Percentiles rank a stretch among this genome's conserved stretches.
Evolutionary conservation across 2,329 filamentous ascomycete species (phyloP).

Genomic region (Aspergillus sp.): DNA sequence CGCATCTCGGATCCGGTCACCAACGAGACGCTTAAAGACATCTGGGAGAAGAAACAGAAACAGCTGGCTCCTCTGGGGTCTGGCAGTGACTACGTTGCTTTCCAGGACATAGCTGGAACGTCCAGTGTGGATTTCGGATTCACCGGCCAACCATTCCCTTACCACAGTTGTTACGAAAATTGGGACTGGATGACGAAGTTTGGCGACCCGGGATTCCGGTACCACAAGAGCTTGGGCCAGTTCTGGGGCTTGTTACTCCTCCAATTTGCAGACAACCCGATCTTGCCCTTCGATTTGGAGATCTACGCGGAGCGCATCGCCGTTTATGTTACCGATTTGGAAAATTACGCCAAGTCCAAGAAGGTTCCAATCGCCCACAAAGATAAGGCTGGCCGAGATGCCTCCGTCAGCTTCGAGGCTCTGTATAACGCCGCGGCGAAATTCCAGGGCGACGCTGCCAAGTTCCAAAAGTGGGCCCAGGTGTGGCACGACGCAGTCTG

Average conservation of each 20-base stretch:
- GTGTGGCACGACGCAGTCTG: conserved; percentile 74
- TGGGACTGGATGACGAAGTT: conserved; percentile 80
- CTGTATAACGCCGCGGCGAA: conserved; percentile 63
- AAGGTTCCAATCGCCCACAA: conserved; percentile 37
- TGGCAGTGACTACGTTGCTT: conserved; percentile 81
- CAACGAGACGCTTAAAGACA: conserved; percentile 69
- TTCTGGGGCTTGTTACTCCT: conserved; percentile 79
- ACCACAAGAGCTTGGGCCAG: conserved; percentile 77
- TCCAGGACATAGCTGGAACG: conserved; percentile 86
- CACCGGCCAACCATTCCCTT: conserved; percentile 64
- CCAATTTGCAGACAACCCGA: conserved; percentile 76
- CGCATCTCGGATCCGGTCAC: conserved; percentile 70
- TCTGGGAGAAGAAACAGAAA: conserved; percentile 66
- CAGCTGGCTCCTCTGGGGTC: conserved; percentile 69
- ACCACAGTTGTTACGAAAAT: conserved; percentile 85
- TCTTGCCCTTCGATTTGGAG: conserved; percentile 78
- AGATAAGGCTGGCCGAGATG: conserved; percentile 10
- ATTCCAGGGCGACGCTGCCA: conserved; percentile 59
- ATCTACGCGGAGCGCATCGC: conserved; percentile 68
- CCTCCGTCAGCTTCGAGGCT: conserved; percentile 54
- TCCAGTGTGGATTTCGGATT: conserved; percentile 87
- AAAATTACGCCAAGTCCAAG: conserved; percentile 62
- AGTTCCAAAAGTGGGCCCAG: conserved; percentile 74
- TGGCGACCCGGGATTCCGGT: conserved; percentile 78
- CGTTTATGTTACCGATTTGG: conserved; percentile 65